Conservation (phyloP, 257 asterid species). For the Anisodus tanguticus region DNA sequence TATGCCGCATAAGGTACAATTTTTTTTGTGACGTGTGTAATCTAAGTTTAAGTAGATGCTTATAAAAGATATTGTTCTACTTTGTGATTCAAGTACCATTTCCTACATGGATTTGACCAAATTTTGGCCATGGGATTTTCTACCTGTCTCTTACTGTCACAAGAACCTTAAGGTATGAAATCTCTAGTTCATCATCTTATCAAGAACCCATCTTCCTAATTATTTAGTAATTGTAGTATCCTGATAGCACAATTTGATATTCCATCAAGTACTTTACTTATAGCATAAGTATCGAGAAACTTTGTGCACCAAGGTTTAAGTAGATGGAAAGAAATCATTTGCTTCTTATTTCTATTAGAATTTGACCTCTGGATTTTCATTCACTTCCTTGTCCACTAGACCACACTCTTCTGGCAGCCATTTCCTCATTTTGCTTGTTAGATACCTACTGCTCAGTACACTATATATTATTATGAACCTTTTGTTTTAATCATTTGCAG, state of each 20-base stretch:
- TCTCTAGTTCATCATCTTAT: not conserved
- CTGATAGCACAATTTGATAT: not conserved
- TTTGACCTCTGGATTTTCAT: not conserved
- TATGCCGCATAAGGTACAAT: too few species aligned
- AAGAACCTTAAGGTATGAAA: not conserved
- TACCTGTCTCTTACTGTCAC: too few species aligned
- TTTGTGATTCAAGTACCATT: not conserved
- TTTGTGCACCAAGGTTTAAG: too few species aligned
- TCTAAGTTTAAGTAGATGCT: not conserved
- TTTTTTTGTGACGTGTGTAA: not conserved
- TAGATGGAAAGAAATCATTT: too few species aligned
- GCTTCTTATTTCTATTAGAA: not conserved
- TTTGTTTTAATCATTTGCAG: conserved; percentile 41
- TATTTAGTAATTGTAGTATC: too few species aligned
- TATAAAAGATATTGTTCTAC: not conserved
- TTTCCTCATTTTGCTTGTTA: too few species aligned
- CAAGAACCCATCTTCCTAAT: not conserved
- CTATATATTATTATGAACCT: not conserved
- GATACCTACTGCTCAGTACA: too few species aligned
- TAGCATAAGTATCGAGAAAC: too few species aligned
- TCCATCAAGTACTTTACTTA: not conserved
- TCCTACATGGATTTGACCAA: not conserved
- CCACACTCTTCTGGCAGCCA: too few species aligned
- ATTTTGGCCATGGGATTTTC: not conserved
- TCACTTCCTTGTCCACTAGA: not conserved